A percentile compares a stretch with the other conserved stretches of the same genome.
Conservation (phyloP, 164 flowering plant genomes). For the Sextonia rubra region DNA sequence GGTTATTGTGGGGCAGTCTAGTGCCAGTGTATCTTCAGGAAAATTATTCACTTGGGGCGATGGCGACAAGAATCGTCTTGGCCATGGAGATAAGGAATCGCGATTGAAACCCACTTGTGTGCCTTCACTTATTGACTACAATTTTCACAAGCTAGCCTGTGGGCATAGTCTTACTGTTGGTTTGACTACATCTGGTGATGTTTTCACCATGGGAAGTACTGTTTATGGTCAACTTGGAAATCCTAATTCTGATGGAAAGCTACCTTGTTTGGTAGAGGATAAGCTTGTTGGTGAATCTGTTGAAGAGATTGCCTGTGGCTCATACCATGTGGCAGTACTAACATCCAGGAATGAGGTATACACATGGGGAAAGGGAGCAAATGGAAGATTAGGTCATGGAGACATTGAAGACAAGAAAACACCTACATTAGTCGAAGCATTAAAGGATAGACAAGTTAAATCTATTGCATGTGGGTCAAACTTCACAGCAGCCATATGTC, state of each 20-base stretch:
- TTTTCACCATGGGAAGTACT: slow-evolving; percentile 39
- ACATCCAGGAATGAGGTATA: slow-evolving; percentile 72
- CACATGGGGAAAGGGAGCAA: slow-evolving; percentile 88
- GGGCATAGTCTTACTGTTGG: slow-evolving; percentile 39
- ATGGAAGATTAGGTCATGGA: slow-evolving; percentile 85
- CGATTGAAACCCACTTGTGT: slow-evolving; percentile 36
- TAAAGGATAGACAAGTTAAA: slow-evolving; percentile 78
- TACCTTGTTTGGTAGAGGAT: slow-evolving; percentile 34
- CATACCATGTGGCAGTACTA: slow-evolving; percentile 69
- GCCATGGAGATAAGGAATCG: slow-evolving; percentile 40
- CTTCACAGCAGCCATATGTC: slow-evolving; percentile 65
- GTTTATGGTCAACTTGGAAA: slow-evolving; percentile 42
- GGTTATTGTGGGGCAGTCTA: slow-evolving; percentile 32
- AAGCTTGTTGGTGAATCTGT: slow-evolving; percentile 25
- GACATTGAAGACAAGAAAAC: slow-evolving; percentile 65
- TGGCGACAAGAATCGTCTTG: slow-evolving; percentile 41
- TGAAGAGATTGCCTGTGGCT: slow-evolving; percentile 72
- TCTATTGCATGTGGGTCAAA: slow-evolving; percentile 72
- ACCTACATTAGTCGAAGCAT: slow-evolving; percentile 63
- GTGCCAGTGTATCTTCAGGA: slow-evolving; percentile 33
- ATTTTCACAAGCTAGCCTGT: slow-evolving; percentile 36
- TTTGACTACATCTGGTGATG: slow-evolving; percentile 34
- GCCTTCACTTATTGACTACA: slow-evolving; percentile 35
- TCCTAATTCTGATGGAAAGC: slow-evolving; percentile 33
- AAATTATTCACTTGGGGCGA: slow-evolving; percentile 44